Percentiles rank a stretch among this genome's conserved stretches.
These are phyloP conservation scores for Aspergillus calidoustus DNA, from an alignment of 2,329 filamentous ascomycete genomes.

Conservation along the genomic window DNA sequence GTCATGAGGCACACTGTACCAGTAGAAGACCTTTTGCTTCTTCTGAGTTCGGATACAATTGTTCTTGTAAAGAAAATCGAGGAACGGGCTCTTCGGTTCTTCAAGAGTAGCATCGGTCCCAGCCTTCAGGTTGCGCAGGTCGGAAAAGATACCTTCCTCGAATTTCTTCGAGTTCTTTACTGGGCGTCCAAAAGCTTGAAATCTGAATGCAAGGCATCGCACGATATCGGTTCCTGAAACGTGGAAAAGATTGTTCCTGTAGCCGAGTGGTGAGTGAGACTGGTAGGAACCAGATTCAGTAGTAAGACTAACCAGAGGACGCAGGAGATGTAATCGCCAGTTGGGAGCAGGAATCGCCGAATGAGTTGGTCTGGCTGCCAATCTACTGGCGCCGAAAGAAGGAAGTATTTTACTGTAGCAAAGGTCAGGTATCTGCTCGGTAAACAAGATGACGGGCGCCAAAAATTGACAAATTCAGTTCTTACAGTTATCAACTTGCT, in stretches of 20 bases:
- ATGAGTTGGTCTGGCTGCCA: conserved; percentile 98
- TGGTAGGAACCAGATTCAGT: conserved; percentile 6
- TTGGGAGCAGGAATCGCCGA: conserved; percentile 89
- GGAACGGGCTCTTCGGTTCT: conserved; percentile 97
- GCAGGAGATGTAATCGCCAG: conserved; percentile 98
- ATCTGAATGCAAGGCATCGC: conserved; percentile 94
- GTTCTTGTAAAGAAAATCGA: conserved; percentile 99
- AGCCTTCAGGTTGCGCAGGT: conserved; percentile 96
- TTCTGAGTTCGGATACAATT: conserved; percentile 99
- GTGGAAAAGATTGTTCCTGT: conserved; percentile 96
- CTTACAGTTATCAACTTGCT: conserved; percentile 97
- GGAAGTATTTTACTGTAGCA: conserved; percentile 91
- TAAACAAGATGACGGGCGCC: background rate
- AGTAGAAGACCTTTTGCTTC: conserved; percentile 99
- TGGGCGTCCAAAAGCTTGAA: conserved; percentile 96
- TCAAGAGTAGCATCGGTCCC: conserved; percentile 97
- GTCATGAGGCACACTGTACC: conserved; percentile 99
- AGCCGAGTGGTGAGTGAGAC: conserved; percentile 20
- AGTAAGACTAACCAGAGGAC: conserved; percentile 75
- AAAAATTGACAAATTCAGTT: background rate
- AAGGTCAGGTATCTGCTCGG: conserved; percentile 9
- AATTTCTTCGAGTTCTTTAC: conserved; percentile 99
- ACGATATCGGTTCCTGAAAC: conserved; percentile 99
- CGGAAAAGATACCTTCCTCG: conserved; percentile 98
- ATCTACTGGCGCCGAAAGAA: conserved; percentile 97